Evolutionary conservation across 2,329 filamentous ascomycete genomes (phyloP).

Genomic region (Stachybotrys elegans): DNA sequence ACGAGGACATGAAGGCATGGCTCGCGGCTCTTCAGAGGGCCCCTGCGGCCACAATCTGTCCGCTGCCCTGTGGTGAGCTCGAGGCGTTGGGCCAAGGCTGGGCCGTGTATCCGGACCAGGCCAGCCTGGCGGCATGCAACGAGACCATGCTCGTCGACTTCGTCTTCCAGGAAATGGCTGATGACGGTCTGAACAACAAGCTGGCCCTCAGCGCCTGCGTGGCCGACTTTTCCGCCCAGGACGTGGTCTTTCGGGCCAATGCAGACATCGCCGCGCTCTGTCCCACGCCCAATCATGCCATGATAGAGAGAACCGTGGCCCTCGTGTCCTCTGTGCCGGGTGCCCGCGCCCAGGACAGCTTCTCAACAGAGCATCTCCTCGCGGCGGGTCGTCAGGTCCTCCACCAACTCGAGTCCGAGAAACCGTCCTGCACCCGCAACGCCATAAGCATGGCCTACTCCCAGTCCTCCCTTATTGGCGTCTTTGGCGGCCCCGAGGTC

Average conservation of each 20-base stretch:
- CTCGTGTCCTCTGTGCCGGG: neutral
- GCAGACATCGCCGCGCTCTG: constrained; percentile 7
- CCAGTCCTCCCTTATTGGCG: constrained; percentile 10
- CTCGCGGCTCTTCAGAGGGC: constrained; percentile 5
- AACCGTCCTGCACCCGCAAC: constrained; percentile 6
- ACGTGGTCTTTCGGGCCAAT: neutral
- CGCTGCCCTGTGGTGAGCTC: neutral
- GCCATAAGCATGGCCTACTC: constrained; percentile 7
- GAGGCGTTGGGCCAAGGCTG: neutral
- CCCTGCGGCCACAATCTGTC: neutral
- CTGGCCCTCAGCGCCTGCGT: constrained; percentile 4
- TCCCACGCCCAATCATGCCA: constrained; percentile 9
- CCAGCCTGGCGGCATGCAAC: constrained; percentile 4
- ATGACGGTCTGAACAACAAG: constrained; percentile 1
- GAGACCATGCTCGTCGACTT: constrained; percentile 6
- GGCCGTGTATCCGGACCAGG: constrained; percentile 3
- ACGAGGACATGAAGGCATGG: constrained; percentile 1
- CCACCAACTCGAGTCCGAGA: constrained; percentile 1
- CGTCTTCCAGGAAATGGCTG: constrained; percentile 1
- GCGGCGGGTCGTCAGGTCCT: constrained; percentile 6
- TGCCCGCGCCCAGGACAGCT: neutral
- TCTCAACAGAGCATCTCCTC: neutral
- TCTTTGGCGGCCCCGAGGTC: constrained; percentile 13
- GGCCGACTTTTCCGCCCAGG: neutral
- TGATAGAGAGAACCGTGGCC: constrained; percentile 4